Base-by-base conservation (phyloP, 2,329 filamentous ascomycete species). In the Cryphonectria nitschkei region DNA sequence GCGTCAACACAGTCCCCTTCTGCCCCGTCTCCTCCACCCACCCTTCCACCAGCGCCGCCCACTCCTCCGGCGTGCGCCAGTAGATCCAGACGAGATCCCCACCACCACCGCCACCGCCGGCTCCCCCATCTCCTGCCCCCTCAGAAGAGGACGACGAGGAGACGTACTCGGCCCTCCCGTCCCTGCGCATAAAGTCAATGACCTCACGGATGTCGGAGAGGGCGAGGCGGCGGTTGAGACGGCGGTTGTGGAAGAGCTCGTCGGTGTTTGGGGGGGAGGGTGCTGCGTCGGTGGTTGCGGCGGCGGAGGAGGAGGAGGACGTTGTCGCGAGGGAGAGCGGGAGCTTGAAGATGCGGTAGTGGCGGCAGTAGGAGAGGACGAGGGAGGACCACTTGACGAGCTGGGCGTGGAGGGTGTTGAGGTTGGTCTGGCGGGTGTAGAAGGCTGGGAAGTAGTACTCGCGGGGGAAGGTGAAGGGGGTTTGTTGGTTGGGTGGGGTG, bases 1-100 rank as follows among this genome's bases (percentile, higher is more conserved):
- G 84, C 70, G 96, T 99, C 78, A 99, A 81, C 69, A 99, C 95
- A 16, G 88, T 89, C 34, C 93, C 93, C 84, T 92, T 95, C 85
- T 98, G 95, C 4, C 90, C 96, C 72, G 94, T 97, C 73, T 90
- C 89, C 41, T 98, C 95, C 62, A 94, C 92, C 90, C 94, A 98
- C 60, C 84, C 87, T 80, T 92, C 92, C 58, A 98, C 83, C 72
- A 90, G 79, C 46, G 86, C 88, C 2, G 94, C 96, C 95, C 96
- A 99, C 83, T 98, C 95, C 78, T 97, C 93, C 0, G 92, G 91
- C 76, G 89, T 92, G 73, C 89, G 88, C 95, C 95, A 98, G 83
- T 90, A 97, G 2, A 98, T 83, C 86, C 91, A 95, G 26, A 87
- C 89, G 16, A 89, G 83, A 58, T 89, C 86, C 56, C 84, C 81